phyloP scores from a whole-genome alignment of 139 green algal genomes.

The Tetradesmus lagerheimii region DNA sequence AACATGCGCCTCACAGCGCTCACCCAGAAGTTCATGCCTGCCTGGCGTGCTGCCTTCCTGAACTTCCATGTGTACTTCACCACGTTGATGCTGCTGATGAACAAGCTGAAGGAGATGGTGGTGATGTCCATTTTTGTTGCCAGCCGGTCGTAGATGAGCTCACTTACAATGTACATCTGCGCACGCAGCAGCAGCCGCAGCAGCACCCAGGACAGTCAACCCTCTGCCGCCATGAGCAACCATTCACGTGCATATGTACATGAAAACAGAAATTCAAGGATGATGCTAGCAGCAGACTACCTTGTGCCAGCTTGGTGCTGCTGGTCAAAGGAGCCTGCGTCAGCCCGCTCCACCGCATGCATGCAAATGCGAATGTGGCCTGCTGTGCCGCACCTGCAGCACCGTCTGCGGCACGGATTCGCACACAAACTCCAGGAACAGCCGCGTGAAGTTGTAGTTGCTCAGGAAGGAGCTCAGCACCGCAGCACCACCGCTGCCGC shows the following conservation, averaged over 20 bases:
- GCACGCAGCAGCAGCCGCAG: background rate
- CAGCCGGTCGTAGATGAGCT: background rate
- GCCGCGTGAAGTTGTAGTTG: slow-evolving; percentile 63
- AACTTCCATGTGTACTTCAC: slow-evolving; percentile 55
- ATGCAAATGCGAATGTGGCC: too few species aligned
- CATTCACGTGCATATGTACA: too few species aligned
- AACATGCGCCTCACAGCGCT: background rate
- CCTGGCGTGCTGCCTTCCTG: slow-evolving; percentile 55
- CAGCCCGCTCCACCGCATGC: too few species aligned
- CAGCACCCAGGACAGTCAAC: background rate
- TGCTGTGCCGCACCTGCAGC: background rate
- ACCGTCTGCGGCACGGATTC: slow-evolving; percentile 27
- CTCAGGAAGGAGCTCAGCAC: slow-evolving; percentile 52
- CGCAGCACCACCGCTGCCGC: background rate
- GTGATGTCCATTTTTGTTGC: slow-evolving; percentile 2
- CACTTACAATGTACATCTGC: slow-evolving; percentile 12
- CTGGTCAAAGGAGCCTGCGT: too few species aligned
- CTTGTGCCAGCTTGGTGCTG: too few species aligned
- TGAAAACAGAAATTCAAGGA: too few species aligned
- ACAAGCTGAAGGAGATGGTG: slow-evolving; percentile 12
- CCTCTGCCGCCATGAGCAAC: too few species aligned
- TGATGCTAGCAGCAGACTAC: too few species aligned
- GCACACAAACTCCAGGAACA: slow-evolving; percentile 61
- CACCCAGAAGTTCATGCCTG: slow-evolving; percentile 45
- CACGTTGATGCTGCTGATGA: slow-evolving; percentile 48